Base-by-base conservation (phyloP, 73 alveolate species). In the Blepharisma stoltei region DNA sequence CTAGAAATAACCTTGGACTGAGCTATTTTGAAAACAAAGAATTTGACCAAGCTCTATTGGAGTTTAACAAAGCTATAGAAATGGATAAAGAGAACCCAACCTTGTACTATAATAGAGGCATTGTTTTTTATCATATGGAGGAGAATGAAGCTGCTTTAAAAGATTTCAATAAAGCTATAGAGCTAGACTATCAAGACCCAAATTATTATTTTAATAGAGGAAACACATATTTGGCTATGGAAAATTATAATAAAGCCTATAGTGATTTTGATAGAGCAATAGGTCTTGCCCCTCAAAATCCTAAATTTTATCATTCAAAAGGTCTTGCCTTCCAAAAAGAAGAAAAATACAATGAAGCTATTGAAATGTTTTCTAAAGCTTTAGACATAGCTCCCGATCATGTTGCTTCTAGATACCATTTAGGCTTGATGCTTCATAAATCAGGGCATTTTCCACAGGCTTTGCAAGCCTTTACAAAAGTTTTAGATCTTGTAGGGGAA, bases 261-360 rank as follows among this genome's bases (percentile, higher is more conserved):
- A 76, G 49, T 6, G 97, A 93, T 78, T 93, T 84, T 67, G 93
- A 90, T 60, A 75, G 71, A 71, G 98, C 98, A 6, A 80, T 93
- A n/a, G 79, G 54, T 23, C 67, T 90, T 54, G 83, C 76, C 60
- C 93, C 92, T 6, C 55, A 55, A 6, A 87, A 90, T 76, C 87
- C 98, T 1, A 93, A 88, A 80, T 90, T 88, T 60, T 90, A 83
- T 83, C 97, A 93, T 66, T 78, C 94, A 6, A 93, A 90, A 82
- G 98, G 98, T 20, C 83, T 93, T 7, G 96, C 98, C 14, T 93
- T 78, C 78, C 87, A 93, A 67, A 92, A 90, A 81, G 49, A 60
- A 5, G 85, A 80, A 68, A 82, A 77, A 37, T 85, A 82, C 71
- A 78, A 71, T 21, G 68, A 77, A 55, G 98, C 98, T 21, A 93